Percentiles rank a stretch among this genome's conserved stretches.
These are phyloP conservation scores for Globisporangium perplexum DNA, from an alignment of 352 stramenopile species.

Conservation along the genomic window DNA sequence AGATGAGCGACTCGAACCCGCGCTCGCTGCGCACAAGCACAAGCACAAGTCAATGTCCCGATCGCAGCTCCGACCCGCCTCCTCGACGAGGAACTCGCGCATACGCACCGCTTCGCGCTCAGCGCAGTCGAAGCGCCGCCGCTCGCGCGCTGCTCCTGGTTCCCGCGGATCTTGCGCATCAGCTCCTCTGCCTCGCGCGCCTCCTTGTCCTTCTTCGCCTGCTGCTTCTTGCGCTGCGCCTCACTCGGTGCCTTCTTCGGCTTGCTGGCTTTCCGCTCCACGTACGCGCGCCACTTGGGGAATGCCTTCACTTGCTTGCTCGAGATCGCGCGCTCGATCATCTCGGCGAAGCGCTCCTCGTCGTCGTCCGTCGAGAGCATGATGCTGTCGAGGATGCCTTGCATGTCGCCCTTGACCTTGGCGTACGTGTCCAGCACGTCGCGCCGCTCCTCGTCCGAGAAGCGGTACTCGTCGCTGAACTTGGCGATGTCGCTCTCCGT, in stretches of 20 bases:
- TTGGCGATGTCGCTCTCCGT: constrained; percentile 69
- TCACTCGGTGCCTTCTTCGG: constrained; percentile 19
- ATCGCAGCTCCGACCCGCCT: no score
- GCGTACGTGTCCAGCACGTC: constrained; percentile 78
- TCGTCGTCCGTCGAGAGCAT: constrained; percentile 87
- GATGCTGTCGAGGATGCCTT: constrained; percentile 75
- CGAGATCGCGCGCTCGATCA: constrained; percentile 65
- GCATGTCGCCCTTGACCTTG: constrained; percentile 76
- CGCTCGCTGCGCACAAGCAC: constrained; percentile 34
- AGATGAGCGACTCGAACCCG: constrained; percentile 51
- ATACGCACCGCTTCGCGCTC: constrained; percentile 27
- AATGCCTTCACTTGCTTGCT: constrained; percentile 34
- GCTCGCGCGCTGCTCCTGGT: constrained; percentile 31
- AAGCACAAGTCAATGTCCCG: no score
- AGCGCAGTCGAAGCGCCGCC: constrained; percentile 27
- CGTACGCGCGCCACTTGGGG: constrained; percentile 37
- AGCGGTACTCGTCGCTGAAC: constrained; percentile 78
- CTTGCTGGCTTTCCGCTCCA: constrained; percentile 30
- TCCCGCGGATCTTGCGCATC: constrained; percentile 52
- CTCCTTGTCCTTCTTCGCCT: constrained; percentile 55
- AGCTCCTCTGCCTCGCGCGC: constrained; percentile 55
- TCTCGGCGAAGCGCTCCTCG: constrained; percentile 53
- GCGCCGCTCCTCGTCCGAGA: constrained; percentile 76
- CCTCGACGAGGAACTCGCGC: not conserved
- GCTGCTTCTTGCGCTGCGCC: constrained; percentile 32